Evolutionary conservation across 2,329 filamentous ascomycete genomes (phyloP).

Genomic region (Ceratocystis huliohia): DNA sequence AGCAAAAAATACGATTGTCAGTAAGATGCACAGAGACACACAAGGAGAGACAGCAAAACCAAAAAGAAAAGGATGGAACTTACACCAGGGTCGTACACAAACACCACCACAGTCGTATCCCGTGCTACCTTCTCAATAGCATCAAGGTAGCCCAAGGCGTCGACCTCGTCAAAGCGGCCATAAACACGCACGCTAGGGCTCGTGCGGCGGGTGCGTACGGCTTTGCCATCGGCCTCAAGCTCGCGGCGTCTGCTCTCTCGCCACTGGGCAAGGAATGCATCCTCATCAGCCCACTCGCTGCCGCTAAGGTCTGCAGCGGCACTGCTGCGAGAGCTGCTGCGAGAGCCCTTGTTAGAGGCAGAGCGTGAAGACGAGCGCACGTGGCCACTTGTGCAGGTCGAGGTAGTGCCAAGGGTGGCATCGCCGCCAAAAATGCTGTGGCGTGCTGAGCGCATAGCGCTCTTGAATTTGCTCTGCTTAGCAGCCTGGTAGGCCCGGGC

Average conservation of each 20-base stretch:
- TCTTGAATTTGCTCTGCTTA: constrained; percentile 42
- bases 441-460: constrained; percentile 40
- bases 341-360: constrained; percentile 34
- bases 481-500: constrained; percentile 64
- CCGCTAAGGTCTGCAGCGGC: constrained; percentile 27
- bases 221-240: constrained; percentile 49
- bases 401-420: constrained; percentile 20
- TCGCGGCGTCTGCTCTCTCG: constrained; percentile 67
- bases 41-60: background rate
- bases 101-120: constrained; percentile 79
- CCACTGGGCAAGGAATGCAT: constrained; percentile 74
- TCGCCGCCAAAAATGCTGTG: constrained; percentile 43
- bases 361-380: constrained; percentile 25
- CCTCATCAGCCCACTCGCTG: constrained; percentile 47
- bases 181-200: constrained; percentile 68
- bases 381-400: constrained; percentile 22
- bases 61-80: constrained; percentile 26
- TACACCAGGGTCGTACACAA: constrained; percentile 82
- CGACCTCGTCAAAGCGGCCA: constrained; percentile 69
- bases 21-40: background rate
- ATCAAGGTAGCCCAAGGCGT: constrained; percentile 87
- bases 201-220: constrained; percentile 51
- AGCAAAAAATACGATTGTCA: constrained; percentile 22
- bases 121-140: constrained; percentile 79
- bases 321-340: constrained; percentile 30